Conservation (phyloP, 1,139 yeast species). For the Candida sanyaensis region DNA sequence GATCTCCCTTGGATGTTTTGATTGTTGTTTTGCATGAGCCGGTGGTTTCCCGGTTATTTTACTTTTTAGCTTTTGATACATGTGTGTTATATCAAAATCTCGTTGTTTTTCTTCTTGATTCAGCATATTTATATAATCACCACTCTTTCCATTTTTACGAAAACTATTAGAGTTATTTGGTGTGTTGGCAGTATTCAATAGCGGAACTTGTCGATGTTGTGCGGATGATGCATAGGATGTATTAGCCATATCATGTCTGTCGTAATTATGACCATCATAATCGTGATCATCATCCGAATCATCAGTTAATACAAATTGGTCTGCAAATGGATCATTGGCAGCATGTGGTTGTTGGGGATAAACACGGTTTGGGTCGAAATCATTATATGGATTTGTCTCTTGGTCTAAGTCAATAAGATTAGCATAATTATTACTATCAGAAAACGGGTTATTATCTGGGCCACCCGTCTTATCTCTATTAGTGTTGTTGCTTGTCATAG, state of each 20-base stretch:
- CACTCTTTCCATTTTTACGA: slow-evolving; percentile 4
- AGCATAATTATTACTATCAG: slow-evolving; percentile 17
- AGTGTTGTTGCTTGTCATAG: neutral
- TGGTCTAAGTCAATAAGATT: slow-evolving; percentile 37
- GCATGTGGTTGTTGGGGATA: slow-evolving; percentile 11
- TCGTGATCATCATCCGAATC: slow-evolving; percentile 26
- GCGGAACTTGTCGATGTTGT: slow-evolving; percentile 24
- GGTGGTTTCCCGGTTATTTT: slow-evolving; percentile 11
- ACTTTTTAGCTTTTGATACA: slow-evolving; percentile 29
- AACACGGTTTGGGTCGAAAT: slow-evolving; percentile 14
- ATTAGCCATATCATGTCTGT: neutral
- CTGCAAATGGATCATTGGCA: slow-evolving; percentile 19
- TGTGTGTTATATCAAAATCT: slow-evolving; percentile 59
- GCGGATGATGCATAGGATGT: slow-evolving; percentile 7
- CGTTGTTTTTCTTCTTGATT: slow-evolving; percentile 16
- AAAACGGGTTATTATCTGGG: slow-evolving; percentile 22
- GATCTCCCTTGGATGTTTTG: slow-evolving; percentile 60
- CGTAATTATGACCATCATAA: slow-evolving; percentile 7
- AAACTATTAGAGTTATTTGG: slow-evolving; percentile 3
- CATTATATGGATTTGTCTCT: slow-evolving; percentile 17
- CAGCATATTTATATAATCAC: slow-evolving; percentile 26
- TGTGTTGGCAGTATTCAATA: slow-evolving; percentile 22
- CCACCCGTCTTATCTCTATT: neutral
- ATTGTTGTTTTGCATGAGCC: slow-evolving; percentile 5
- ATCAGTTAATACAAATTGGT: slow-evolving; percentile 35